A percentile compares a stretch with the other conserved stretches of the same genome.
These are phyloP conservation scores for Neurospora crassa DNA, from an alignment of 2,329 filamentous ascomycete genomes.

Conservation along the genomic window DNA sequence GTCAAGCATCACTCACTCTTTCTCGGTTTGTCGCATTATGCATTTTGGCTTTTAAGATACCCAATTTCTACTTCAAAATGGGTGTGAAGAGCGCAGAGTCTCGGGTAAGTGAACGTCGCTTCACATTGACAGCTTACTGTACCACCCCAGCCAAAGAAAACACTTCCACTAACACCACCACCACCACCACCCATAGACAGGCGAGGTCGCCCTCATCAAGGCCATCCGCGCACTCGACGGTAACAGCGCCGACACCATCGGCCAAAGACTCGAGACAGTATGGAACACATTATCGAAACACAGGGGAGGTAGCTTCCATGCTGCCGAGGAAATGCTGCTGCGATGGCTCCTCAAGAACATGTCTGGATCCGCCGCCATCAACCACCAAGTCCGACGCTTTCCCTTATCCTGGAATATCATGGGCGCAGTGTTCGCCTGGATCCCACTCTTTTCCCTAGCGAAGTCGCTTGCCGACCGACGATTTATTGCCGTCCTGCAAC, in stretches of 20 bases:
- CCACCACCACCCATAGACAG: constrained; percentile 7
- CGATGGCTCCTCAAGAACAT: constrained; percentile 56
- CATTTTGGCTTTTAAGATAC: not conserved
- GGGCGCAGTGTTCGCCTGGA: constrained; percentile 48
- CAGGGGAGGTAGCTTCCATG: constrained; percentile 35
- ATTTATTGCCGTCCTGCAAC: constrained; percentile 57
- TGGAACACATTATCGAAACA: constrained; percentile 39
- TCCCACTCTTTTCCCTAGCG: constrained; percentile 60
- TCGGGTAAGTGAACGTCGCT: not conserved
- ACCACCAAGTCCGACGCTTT: constrained; percentile 45
- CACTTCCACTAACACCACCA: not conserved
- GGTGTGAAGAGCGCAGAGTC: not conserved
- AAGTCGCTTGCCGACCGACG: constrained; percentile 61
- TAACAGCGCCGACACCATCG: constrained; percentile 31
- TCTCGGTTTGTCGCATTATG: not conserved
- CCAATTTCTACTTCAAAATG: not conserved
- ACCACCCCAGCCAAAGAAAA: not conserved
- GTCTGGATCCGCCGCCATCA: constrained; percentile 35
- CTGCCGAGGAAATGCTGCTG: constrained; percentile 47
- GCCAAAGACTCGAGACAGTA: constrained; percentile 37
- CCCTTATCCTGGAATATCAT: constrained; percentile 54
- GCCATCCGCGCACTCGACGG: constrained; percentile 47
- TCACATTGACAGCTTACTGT: not conserved
- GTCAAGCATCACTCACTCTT: not conserved
- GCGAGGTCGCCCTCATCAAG: constrained; percentile 34